Percentiles rank a stretch among this genome's conserved stretches.
These are phyloP conservation scores for Aspergillus sclerotialis DNA, from an alignment of 2,329 filamentous ascomycete species.

Conservation along the genomic window DNA sequence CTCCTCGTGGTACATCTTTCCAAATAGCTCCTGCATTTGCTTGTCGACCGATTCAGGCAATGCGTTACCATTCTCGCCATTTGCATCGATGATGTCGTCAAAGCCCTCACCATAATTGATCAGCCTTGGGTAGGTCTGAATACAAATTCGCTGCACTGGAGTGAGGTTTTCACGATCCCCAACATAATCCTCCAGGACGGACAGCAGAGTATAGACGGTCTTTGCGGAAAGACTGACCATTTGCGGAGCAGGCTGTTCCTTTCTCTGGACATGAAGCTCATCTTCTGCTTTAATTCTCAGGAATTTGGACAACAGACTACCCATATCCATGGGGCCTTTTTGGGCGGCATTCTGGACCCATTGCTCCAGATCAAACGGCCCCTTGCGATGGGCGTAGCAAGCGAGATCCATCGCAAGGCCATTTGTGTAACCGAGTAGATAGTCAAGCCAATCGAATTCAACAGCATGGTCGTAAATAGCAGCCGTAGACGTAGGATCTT, in stretches of 20 bases:
- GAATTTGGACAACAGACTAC: constrained; percentile 68
- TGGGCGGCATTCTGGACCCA: constrained; percentile 68
- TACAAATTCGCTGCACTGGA: constrained; percentile 74
- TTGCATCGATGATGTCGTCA: constrained; percentile 83
- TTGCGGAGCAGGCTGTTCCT: constrained; percentile 56
- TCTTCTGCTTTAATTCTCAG: constrained; percentile 76
- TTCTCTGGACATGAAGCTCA: constrained; percentile 67
- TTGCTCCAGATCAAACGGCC: constrained; percentile 68
- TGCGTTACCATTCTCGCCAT: constrained; percentile 72
- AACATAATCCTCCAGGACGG: constrained; percentile 65
- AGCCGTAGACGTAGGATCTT: constrained; percentile 60
- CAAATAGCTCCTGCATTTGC: constrained; percentile 96
- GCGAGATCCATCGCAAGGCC: constrained; percentile 84
- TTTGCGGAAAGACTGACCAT: constrained; percentile 75
- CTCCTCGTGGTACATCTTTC: constrained; percentile 93
- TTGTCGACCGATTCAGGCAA: constrained; percentile 72
- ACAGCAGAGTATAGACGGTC: constrained; percentile 73
- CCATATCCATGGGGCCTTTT: constrained; percentile 61
- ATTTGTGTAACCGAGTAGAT: constrained; percentile 69
- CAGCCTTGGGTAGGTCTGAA: constrained; percentile 84
- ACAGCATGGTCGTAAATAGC: constrained; percentile 72
- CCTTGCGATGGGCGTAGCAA: constrained; percentile 73
- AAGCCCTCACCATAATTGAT: constrained; percentile 95
- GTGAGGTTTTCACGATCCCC: constrained; percentile 63
- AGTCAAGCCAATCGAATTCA: constrained; percentile 76